Evolutionary conservation across 2,329 filamentous ascomycete species (phyloP).

Genomic region (Fusarium haematococcum): DNA sequence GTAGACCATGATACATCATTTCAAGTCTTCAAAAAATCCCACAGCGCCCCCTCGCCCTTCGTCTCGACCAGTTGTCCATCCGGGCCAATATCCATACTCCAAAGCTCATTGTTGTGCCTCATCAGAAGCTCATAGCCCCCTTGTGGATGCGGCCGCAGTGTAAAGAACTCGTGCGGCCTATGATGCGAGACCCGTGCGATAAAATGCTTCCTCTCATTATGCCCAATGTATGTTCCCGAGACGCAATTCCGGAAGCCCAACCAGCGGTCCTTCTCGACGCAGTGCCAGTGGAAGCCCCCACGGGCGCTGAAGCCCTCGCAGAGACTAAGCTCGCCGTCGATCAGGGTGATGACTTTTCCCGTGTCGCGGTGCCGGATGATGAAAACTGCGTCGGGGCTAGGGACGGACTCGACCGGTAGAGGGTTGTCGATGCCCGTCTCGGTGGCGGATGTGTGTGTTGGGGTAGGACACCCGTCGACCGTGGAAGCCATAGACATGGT

Average conservation of each 20-base stretch:
- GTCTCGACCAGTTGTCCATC: slow-evolving; percentile 41
- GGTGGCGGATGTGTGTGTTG: slow-evolving; percentile 26
- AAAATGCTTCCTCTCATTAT: slow-evolving; percentile 41
- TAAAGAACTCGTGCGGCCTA: slow-evolving; percentile 46
- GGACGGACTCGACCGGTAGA: slow-evolving; percentile 31
- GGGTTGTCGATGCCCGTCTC: slow-evolving; percentile 2
- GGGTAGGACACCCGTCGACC: slow-evolving; percentile 26
- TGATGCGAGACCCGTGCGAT: slow-evolving; percentile 42
- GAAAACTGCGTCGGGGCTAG: slow-evolving; percentile 44
- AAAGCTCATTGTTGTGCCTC: slow-evolving; percentile 42
- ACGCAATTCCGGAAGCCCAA: slow-evolving; percentile 52
- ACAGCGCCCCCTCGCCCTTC: slow-evolving; percentile 45
- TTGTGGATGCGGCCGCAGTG: slow-evolving; percentile 39
- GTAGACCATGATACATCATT: background rate
- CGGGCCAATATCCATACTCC: slow-evolving; percentile 42
- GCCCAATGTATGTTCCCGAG: slow-evolving; percentile 50
- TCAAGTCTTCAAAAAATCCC: slow-evolving; percentile 44
- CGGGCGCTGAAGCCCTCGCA: slow-evolving; percentile 18
- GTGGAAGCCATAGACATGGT: slow-evolving; percentile 37
- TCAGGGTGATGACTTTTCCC: slow-evolving; percentile 46
- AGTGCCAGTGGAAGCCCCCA: slow-evolving; percentile 51
- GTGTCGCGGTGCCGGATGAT: slow-evolving; percentile 47
- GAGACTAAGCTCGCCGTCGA: slow-evolving; percentile 46
- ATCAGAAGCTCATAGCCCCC: slow-evolving; percentile 51
- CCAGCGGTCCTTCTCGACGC: slow-evolving; percentile 52